Evolutionary conservation across 2,329 filamentous ascomycete species (phyloP).

Genomic region (Neoscytalidium dimidiatum): DNA sequence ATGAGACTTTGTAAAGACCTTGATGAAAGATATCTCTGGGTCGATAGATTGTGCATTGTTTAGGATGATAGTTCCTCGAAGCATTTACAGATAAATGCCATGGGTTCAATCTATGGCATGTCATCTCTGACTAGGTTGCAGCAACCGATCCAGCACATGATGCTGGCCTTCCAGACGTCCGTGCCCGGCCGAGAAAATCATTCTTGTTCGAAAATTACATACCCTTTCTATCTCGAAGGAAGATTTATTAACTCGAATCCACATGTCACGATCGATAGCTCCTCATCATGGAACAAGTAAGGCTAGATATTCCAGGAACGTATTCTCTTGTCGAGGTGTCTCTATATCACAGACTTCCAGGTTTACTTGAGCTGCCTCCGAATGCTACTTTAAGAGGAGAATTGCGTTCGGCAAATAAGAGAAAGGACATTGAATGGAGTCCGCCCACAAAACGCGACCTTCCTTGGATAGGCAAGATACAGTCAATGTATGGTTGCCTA

Average conservation of each 20-base stretch:
- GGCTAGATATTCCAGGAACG: not conserved
- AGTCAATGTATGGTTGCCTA: not conserved
- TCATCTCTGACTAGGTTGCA: not conserved
- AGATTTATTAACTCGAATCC: not conserved
- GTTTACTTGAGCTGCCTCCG: not conserved
- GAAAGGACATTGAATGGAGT: not conserved
- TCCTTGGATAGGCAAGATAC: not conserved
- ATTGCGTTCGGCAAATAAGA: not conserved
- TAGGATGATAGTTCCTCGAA: constrained; percentile 11
- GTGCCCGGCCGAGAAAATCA: not conserved
- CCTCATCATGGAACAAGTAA: not conserved
- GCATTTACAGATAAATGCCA: constrained; percentile 18
- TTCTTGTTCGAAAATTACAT: not conserved
- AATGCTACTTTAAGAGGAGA: not conserved
- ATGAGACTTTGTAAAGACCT: constrained; percentile 14
- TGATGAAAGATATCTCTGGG: constrained; percentile 22
- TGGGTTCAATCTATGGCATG: not conserved
- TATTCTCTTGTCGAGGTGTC: not conserved
- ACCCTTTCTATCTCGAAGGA: not conserved
- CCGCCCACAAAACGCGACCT: not conserved
- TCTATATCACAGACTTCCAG: not conserved
- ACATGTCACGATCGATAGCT: not conserved
- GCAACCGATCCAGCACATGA: not conserved
- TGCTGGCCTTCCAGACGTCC: not conserved
- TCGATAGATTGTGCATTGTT: constrained; percentile 24